Base-by-base conservation (phyloP, 2,329 filamentous ascomycete genomes). In the Diaporthe helianthi region DNA sequence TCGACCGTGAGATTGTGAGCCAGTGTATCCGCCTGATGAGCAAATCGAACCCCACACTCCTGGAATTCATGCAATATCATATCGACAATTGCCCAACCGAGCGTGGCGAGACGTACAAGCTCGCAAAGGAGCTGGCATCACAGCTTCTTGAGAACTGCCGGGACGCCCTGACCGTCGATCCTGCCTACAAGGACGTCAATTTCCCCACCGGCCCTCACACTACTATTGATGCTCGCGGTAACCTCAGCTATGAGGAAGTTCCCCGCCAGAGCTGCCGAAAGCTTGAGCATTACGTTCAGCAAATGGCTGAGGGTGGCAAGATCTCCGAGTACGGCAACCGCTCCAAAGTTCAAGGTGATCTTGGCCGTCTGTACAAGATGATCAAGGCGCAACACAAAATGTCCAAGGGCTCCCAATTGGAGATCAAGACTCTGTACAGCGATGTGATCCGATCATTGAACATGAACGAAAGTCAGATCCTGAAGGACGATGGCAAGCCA, bases 31-130 rank as follows among this genome's bases (percentile, higher is more conserved):
- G 93, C 74, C 96, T 99, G 82, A 99, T 99, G 96, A 99, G 98
- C 85, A 92, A 96, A 72, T 97, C 96, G 41, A 99, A 98, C 79
- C 96, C 96, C 2, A 92, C 93, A 44, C 89, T 99, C 1, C 88
- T 99, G 69, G 95, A 99, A 75, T 99, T 98, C 82, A 99, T 99
- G 96, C 96, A 99, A 79, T 98, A 99, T 76, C 96, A 99, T 83
- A 99, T 99, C 77, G 96, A 99, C 77, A 96, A 98, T 84, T 98
- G 95, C 83, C 96, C 96, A 0, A 94, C 94, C 0, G 94, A 99
- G 78, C 92, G 95, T 63, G 96, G 96, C 70, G 96, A 99, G 83
- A 99, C 96, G 1, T 99, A 99, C 82, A 89, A 96, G 82, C 90
- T 99, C n/a, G 96, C 96, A 52, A 97, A 99, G 84, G 90, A 96